Base-by-base conservation (phyloP, 805 yeast species). In the Candida germanica region DNA sequence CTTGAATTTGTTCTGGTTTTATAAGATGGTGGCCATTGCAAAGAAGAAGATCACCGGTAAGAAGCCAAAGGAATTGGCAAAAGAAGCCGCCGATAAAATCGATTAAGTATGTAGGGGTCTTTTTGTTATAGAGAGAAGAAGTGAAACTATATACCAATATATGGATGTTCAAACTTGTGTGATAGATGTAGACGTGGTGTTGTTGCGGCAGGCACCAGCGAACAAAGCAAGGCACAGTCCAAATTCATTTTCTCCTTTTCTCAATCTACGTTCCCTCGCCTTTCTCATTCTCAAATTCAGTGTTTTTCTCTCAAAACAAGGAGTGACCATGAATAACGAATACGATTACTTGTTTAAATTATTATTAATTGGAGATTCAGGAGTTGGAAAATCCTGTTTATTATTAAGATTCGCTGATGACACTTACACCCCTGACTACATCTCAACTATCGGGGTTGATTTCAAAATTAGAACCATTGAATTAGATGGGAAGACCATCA, bases 321-420 rank as follows among this genome's bases (percentile, higher is more conserved):
- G 6, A 9, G 17, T 26, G 17, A 12, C 20, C n/a, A 84, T 85
- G 93, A 85, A 84, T 66, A 82, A 83, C 73, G 95, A 94, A 69
- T 93, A 93, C 96, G 98, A 93, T 68, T 93, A 88, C 62, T 76
- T 93, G 58, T 93, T 93, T 72, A 93, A 93, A 68, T 78, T 93
- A 51, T 74, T 93, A 59, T 79, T 93, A 67, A 93, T 93, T 54
- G 98, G 98, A 44, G 96, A 93, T 66, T 91, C 98, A 31, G 98
- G 98, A 51, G 98, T 93, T 33, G 98, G 98, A 45, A 93, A 93
- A 64, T 88, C 97, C 6, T 93, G 98, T 75, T 72, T 93, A 59
- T 73, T 93, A 56, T 73, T 93, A 57, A 80, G 98, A 65, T 93
- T 93, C 61, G 96, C 97, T 35, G 98, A 93, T 63, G 94, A 91